Conservation (phyloP, 1,284 basidiomycete genomes). For the Puccinia novopanici region DNA sequence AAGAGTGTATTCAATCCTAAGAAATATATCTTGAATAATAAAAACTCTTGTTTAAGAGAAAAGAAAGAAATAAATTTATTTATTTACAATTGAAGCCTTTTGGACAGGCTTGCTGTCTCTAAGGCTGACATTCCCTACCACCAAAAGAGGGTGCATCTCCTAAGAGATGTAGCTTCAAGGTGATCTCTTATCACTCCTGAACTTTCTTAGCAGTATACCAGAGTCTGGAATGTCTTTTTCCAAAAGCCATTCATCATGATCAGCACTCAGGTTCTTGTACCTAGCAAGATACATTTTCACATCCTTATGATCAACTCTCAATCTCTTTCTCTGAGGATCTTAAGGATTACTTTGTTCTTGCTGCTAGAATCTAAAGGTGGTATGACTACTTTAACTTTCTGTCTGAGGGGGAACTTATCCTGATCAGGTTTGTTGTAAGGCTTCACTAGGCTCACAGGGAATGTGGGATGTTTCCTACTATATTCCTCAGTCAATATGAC, state of each 20-base stretch:
- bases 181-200: neutral
- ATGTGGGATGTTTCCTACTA: constrained; percentile 4
- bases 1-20: too few species aligned
- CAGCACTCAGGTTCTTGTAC: neutral
- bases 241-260: neutral
- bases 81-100: too few species aligned
- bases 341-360: neutral
- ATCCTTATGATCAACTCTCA: neutral
- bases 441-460: neutral
- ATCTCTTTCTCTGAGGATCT: neutral
- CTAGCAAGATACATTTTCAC: too few species aligned
- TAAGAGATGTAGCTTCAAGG: too few species aligned
- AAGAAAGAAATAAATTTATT: too few species aligned
- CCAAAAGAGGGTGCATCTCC: neutral
- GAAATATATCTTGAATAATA: too few species aligned
- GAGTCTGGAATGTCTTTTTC: neutral
- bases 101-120: too few species aligned
- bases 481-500: neutral
- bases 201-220: neutral
- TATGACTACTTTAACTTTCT: neutral
- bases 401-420: neutral
- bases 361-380: neutral
- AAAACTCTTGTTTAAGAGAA: too few species aligned
- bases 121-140: too few species aligned
- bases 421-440: neutral